Base-by-base conservation (phyloP, 352 stramenopile genomes). In the Phytophthora quininea region DNA sequence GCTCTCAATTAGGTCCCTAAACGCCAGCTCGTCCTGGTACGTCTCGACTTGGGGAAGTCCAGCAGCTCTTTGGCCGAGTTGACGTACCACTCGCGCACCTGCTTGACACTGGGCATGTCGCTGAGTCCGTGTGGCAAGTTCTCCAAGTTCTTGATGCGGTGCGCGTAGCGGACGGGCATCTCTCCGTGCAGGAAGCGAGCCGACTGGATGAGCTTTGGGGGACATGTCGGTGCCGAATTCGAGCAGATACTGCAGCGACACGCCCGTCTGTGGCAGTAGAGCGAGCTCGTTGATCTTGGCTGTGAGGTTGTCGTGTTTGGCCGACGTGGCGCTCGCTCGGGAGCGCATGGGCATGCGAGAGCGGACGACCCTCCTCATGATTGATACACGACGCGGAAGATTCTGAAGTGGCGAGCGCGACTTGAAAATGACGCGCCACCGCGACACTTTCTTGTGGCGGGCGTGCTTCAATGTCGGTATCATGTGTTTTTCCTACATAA, bases 121-220 rank as follows among this genome's bases (percentile, higher is more conserved):
- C 87, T 96, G 27, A 99, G 78, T 2, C 97, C 96, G 58, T 98
- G 91, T 14, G 97, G 97, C 37, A 99, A 74, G 45, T 98, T 91
- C 43, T 99, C 87, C 32, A 99, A 79, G 74, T 99, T 98, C 57
- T 97, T 89, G 38, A 97, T 86, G 29, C 97, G 95, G 64, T 99
- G 97, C 5, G 97, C 96, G 61, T 99, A 96, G 40, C 98, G 97
- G 61, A 99, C 98, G 19, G 98, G 98, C 54, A 99, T 86, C 81
- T 99, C 98, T 7, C 90, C 87, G 71, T 99, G 96, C 43, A 99
- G 80, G 67, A 99, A 99, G 43, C 92, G 93, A 33, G 98, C 97
- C 49, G 88, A 95, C 40, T 96, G 87, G 58, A 98, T 89, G 65
- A 97, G 84, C 59, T 96, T 60, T 93, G 80, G 19, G 66, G 2